Evolutionary conservation across 768 basidiomycete genomes (phyloP), one percentile per base, ranked within the genome.

Genomic region (Leccinum uliginosum): DNA sequence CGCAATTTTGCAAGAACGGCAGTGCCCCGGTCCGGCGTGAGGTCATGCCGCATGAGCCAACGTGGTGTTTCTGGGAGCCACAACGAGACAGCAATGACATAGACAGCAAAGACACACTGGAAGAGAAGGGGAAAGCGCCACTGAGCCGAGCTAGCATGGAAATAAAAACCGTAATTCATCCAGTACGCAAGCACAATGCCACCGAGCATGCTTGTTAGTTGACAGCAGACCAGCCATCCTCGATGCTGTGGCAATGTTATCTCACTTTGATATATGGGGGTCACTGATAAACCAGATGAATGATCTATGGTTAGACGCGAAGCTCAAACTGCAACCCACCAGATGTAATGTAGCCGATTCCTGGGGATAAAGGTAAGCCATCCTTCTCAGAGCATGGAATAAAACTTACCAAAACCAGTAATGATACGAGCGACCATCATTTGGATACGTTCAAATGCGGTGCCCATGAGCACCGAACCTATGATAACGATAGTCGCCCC

Each of bases 81-180:
- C 12, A 54, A 10, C 21, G 57, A 45, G 52, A 58, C 19, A 12
- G 17, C 24, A 10, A 54, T 50, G 3, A 58, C 57, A 38, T 58
- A 58, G 23, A 58, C 21, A 6, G 57, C 57, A 4, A 58, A 58
- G 47, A 54, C n/a, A 17, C 47, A 54, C 24, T 58, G 57, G 29
- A 58, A 58, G 2, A 58, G 29, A 19, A 57, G 51, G 29, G 56
- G 57, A 15, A 58, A 58, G 11, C 59, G 59, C 59, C 58, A 59
- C 11, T 59, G 58, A 14, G 48, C 51, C 5, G 58, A 60, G 19
- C 27, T 54, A n/a, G 11, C 38, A 48, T 60, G 51, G 35, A 60
- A 60, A 59, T 53, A 60, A 24, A 60, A 54, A 3, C 59, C 59
- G 12, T 60, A 60, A 48, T 60, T 60, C 17, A 59, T 60, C 59